These are phyloP conservation scores for Penicillium capsulatum DNA, from an alignment of 2,329 filamentous ascomycete species.

Conservation along the genomic window DNA sequence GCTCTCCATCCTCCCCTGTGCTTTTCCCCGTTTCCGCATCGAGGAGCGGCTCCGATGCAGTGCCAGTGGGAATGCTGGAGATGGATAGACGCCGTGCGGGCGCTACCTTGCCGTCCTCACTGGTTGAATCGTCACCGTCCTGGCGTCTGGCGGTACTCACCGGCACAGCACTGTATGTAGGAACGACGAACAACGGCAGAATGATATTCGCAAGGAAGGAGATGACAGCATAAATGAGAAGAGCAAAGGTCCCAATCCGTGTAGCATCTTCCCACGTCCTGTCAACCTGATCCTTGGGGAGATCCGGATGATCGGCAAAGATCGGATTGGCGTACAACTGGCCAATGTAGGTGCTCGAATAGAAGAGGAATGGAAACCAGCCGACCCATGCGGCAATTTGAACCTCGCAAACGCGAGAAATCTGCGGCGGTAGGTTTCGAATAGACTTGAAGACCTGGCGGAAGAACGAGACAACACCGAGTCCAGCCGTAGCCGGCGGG, in stretches of 20 bases:
- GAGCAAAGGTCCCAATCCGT: conserved; percentile 79
- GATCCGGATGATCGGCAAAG: conserved; percentile 70
- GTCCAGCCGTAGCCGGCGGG: conserved; percentile 55
- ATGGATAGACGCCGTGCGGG: conserved; percentile 28
- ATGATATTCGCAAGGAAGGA: conserved; percentile 78
- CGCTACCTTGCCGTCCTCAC: conserved; percentile 17
- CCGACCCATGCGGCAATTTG: conserved; percentile 89
- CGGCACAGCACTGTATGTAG: conserved; percentile 57
- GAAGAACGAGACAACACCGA: conserved; percentile 75
- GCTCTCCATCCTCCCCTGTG: conserved; percentile 13
- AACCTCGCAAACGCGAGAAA: conserved; percentile 73
- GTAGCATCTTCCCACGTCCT: conserved; percentile 78
- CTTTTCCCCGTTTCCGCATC: conserved; percentile 14
- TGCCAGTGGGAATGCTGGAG: conserved; percentile 31
- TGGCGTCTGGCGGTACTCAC: conserved; percentile 6
- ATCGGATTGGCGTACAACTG: conserved; percentile 87
- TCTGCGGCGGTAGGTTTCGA: conserved; percentile 72
- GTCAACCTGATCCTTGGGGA: conserved; percentile 72
- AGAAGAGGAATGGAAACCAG: conserved; percentile 94
- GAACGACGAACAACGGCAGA: conserved; percentile 78
- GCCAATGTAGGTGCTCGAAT: conserved; percentile 88
- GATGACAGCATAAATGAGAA: conserved; percentile 82
- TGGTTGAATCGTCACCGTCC: conserved; percentile 3
- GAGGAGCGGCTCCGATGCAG: conserved; percentile 30
- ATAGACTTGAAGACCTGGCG: conserved; percentile 71